Evolutionary conservation across 2,329 filamentous ascomycete genomes (phyloP).

Genomic region (Corinectria fuckeliana): DNA sequence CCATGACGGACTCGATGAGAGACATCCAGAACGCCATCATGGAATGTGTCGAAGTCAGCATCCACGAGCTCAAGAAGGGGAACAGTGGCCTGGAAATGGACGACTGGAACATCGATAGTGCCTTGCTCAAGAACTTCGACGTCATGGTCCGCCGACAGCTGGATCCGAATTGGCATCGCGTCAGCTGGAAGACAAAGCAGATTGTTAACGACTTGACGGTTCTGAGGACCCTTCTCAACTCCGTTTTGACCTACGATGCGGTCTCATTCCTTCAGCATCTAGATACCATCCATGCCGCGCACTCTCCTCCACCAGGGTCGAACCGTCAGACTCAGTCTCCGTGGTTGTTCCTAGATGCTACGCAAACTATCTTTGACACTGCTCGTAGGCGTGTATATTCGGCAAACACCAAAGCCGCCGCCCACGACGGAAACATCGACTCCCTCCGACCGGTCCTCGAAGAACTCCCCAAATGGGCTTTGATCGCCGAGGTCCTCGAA

Average conservation of each 20-base stretch:
- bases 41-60: conserved; percentile 94
- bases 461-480: conserved; percentile 91
- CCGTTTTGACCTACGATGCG: conserved; percentile 83
- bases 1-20: conserved; percentile 93
- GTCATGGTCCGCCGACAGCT: conserved; percentile 85
- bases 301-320: conserved; percentile 86
- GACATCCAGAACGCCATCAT: conserved; percentile 94
- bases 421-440: conserved; percentile 57
- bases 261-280: conserved; percentile 92
- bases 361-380: conserved; percentile 91
- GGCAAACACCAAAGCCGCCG: conserved; percentile 63
- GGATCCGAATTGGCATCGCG: conserved; percentile 95
- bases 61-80: conserved; percentile 89
- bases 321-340: conserved; percentile 89
- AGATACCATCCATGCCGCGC: conserved; percentile 90
- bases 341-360: conserved; percentile 95
- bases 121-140: conserved; percentile 91
- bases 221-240: conserved; percentile 81
- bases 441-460: conserved; percentile 83
- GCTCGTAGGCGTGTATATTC: conserved; percentile 89
- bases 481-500: conserved; percentile 87
- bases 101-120: conserved; percentile 95
- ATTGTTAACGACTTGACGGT: conserved; percentile 90
- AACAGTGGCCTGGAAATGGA: conserved; percentile 93
- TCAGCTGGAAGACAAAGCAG: conserved; percentile 93